Evolutionary conservation across 1,284 basidiomycete species (phyloP), one percentile per base, ranked within the genome.

Genomic region (Dichomitus squalens): DNA sequence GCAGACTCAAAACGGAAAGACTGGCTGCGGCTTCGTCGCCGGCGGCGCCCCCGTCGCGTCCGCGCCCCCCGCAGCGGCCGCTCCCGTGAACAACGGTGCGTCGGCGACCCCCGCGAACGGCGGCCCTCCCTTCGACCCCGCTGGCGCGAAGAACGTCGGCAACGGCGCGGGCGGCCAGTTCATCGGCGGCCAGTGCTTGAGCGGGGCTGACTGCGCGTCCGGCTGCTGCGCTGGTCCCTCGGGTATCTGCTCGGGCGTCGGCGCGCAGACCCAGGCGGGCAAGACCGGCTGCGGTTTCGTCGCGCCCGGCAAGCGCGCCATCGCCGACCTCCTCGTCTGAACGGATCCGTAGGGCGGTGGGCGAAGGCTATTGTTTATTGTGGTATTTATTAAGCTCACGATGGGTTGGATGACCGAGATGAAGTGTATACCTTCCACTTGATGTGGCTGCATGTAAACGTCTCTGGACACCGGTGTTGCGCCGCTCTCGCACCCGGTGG

Each of bases 281-380:
- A 47, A 47, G 44, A 47, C 44, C 0, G 44, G 44, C 44, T 47
- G 44, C 44, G 44, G 44, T 18, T 47, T 47, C 44, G 44, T 47
- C 18, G 44, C 44, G 9, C 29, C 44, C 11, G 44, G 31, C 29
- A 34, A 34, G 44, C 44, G 44, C 29, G 44, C 44, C 9, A 47
- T 47, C 44, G 18, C n/a, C 44, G 44, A 47, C 44, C 44, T 47
- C 29, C 44, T 47, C 44, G 29, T 47, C 16, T 47, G n/a, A 47
- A 33, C 29, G n/a, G n/a, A n/a, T n/a, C n/a, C n/a, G n/a, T n/a
- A n/a, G n/a, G n/a, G n/a, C 41, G 41, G 41, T 7, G 25, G 31
- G 12, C 41, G 21, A 12, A 25, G 25, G 16, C 18, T 44, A 44
- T 25, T 14, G 31, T 12, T 33, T 33, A 33, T 44, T 44, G 41